These are phyloP conservation scores for Herpetospermum pedunculosum DNA, from an alignment of 306 rosid species.

Conservation along the genomic window DNA sequence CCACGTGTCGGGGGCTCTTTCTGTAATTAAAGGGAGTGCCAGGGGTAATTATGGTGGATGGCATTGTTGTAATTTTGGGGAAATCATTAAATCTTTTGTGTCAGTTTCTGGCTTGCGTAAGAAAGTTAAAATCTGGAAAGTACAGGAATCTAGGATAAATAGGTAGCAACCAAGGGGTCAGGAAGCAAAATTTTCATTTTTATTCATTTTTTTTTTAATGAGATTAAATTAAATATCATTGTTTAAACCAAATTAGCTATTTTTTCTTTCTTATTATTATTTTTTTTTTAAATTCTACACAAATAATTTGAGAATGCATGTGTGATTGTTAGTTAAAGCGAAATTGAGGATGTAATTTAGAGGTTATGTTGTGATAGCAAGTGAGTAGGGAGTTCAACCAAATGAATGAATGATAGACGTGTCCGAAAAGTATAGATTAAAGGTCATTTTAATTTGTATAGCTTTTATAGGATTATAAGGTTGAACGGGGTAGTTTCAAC, in stretches of 20 bases:
- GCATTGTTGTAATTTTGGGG: background rate
- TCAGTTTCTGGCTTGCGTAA: slow-evolving; percentile 26
- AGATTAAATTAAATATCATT: background rate
- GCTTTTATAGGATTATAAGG: background rate
- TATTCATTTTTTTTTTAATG: background rate
- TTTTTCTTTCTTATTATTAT: no score
- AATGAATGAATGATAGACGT: no score
- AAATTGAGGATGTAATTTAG: no score
- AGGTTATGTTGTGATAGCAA: no score
- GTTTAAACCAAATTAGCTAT: no score
- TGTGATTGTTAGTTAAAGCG: no score
- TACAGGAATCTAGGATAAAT: slow-evolving; percentile 26
- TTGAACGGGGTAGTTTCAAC: no score
- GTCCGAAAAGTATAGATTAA: no score
- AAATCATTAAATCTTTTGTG: slow-evolving; percentile 17
- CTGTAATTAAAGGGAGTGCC: background rate
- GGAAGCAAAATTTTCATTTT: background rate
- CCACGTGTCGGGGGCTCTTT: background rate
- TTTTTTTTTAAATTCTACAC: no score
- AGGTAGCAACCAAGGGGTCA: background rate
- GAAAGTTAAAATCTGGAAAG: slow-evolving; percentile 21
- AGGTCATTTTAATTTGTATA: no score
- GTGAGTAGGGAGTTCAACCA: no score
- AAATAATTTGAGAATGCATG: no score
- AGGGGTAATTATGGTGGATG: slow-evolving; percentile 5